Evolutionary conservation across 1,284 basidiomycete species (phyloP).

Genomic region (Cutaneotrichosporon sp.): DNA sequence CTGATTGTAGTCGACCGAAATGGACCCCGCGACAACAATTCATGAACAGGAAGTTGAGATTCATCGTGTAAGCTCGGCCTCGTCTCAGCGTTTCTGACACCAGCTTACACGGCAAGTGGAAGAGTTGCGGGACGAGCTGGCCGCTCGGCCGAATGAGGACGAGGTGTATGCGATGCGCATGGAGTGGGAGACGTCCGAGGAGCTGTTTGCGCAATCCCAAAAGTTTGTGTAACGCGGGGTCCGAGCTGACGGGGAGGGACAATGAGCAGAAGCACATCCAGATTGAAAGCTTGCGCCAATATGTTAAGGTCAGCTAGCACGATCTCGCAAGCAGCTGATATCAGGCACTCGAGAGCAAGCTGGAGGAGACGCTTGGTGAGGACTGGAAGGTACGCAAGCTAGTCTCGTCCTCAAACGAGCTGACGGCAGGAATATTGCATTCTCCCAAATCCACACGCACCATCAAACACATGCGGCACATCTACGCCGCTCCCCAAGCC

Average conservation of each 20-base stretch:
- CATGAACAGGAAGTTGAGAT: not conserved
- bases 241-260: constrained; percentile 22
- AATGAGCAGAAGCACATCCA: constrained; percentile 34
- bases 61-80: not conserved
- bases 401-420: not conserved
- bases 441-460: constrained; percentile 5
- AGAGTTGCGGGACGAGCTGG: constrained; percentile 6
- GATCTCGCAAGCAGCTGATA: not conserved
- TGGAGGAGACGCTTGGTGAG: constrained; percentile 24
- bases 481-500: constrained; percentile 32
- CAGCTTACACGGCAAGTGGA: constrained; percentile 11
- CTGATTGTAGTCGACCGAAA: too few species aligned
- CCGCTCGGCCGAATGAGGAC: constrained; percentile 11
- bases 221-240: constrained; percentile 12
- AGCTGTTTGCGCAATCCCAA: constrained; percentile 30
- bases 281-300: constrained; percentile 31
- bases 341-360: constrained; percentile 31
- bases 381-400: constrained; percentile 26
- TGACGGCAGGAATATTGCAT: constrained; percentile 6
- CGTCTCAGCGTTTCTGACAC: not conserved
- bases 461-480: constrained; percentile 14
- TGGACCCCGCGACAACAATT: not conserved
- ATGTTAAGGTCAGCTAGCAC: constrained; percentile 26
- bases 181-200: constrained; percentile 29
- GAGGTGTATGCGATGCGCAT: constrained; percentile 16